A percentile compares a stretch with the other conserved stretches of the same genome.
Conservation (phyloP, 2,329 filamentous ascomycete genomes). For the Fusarium sp. region DNA sequence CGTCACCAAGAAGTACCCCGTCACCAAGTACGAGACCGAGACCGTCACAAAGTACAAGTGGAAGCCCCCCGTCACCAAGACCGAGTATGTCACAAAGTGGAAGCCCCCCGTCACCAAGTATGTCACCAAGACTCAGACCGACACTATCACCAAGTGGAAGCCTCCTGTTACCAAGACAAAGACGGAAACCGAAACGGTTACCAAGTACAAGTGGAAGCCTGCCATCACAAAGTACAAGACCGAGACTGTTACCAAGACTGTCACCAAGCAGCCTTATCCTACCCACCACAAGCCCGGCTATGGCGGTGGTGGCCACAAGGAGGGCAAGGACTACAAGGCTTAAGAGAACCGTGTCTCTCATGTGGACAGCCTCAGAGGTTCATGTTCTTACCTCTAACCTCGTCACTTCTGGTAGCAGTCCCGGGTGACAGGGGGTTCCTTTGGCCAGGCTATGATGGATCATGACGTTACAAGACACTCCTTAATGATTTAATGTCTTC, state of each 20-base stretch:
- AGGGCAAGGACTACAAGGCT: constrained; percentile 13
- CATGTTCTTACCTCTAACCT: background rate
- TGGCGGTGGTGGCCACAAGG: constrained; percentile 2
- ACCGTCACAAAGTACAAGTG: constrained; percentile 18
- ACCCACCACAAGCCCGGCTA: constrained; percentile 10
- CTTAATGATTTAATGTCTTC: constrained; percentile 15
- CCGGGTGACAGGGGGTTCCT: background rate
- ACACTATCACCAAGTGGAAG: constrained; percentile 1
- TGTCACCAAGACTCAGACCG: constrained; percentile 2
- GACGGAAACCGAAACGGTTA: background rate
- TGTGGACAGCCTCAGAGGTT: background rate
- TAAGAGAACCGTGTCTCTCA: background rate
- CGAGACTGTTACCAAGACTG: background rate
- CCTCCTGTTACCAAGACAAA: constrained; percentile 8
- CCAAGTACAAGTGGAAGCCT: background rate
- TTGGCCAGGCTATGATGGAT: background rate
- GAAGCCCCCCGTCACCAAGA: constrained; percentile 21
- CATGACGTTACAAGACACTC: constrained; percentile 5
- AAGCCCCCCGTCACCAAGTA: constrained; percentile 16
- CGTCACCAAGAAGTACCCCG: constrained; percentile 17
- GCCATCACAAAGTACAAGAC: background rate
- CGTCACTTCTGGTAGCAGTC: background rate
- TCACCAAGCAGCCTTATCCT: background rate
- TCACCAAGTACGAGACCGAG: constrained; percentile 8
- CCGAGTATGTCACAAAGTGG: constrained; percentile 16